phyloP scores from a whole-genome alignment of 345 rosid species.

The Citrus trifoliata region DNA sequence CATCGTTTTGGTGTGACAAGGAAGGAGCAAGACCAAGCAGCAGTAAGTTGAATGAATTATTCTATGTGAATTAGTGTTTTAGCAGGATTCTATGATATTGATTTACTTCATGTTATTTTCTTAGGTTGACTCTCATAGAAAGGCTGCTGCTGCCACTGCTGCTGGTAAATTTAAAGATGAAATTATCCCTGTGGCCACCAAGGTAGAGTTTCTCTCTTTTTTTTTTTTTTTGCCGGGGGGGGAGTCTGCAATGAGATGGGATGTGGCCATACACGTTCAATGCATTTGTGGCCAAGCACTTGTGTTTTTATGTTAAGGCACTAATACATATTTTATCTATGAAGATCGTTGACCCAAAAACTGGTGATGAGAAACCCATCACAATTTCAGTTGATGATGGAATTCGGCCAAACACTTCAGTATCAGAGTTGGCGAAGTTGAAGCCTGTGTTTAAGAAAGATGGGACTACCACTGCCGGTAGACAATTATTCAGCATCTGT shows the following conservation, averaged over 20 bases:
- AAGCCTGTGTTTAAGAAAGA: conserved; percentile 84
- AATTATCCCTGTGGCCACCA: conserved; percentile 80
- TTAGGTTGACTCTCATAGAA: conserved; percentile 91
- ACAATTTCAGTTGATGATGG: conserved; percentile 89
- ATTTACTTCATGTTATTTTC: conserved; percentile 10
- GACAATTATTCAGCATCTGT: conserved; percentile 2
- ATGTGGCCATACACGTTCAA: neutral
- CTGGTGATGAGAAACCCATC: conserved; percentile 69
- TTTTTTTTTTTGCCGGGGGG: no score
- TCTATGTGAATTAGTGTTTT: neutral
- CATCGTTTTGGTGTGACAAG: conserved; percentile 78
- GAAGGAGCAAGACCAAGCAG: conserved; percentile 97
- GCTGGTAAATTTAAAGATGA: conserved; percentile 89
- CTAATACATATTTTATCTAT: conserved; percentile 17
- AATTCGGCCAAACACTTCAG: conserved; percentile 67
- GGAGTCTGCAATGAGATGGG: neutral
- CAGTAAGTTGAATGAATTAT: conserved; percentile 50
- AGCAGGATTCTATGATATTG: neutral
- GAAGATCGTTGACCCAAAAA: conserved; percentile 87
- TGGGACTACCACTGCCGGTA: conserved; percentile 96
- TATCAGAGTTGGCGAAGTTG: conserved; percentile 62
- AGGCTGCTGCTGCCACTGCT: conserved; percentile 91
- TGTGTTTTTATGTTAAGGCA: neutral
- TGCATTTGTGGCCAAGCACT: neutral
- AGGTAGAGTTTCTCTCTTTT: conserved; percentile 41